Base-by-base conservation (phyloP, 192 early-diverging fungal genomes). In the Linnemannia exigua region DNA sequence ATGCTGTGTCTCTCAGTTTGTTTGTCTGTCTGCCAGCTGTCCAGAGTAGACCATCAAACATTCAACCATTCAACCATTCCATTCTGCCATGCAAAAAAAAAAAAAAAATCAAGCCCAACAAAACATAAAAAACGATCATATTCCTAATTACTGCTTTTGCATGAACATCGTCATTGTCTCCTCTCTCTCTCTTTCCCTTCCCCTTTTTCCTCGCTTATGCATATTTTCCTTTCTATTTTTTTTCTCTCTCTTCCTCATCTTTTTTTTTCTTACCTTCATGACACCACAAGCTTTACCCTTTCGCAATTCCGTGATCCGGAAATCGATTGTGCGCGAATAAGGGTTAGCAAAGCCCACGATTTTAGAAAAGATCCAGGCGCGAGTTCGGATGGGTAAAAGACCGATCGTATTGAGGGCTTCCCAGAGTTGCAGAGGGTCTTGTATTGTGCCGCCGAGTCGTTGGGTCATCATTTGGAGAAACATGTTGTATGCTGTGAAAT, bases 201-300 rank as follows among this genome's bases (percentile, higher is more conserved):
- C 28, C 51, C 48, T 68, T 68, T 48, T 33, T 35, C 38, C 51
- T 67, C 16, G 48, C 73, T 38, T 44, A 46, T 47, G 41, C 15
- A 11, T 17, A 71, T 71, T n/a, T n/a, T n/a, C 38, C 5, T 25
- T 3, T 20, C 11, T 16, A 20, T 17, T 38, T 50, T 28, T 72
- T 73, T 58, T 47, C n/a, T n/a, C n/a, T 75, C 15, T 50, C 48
- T 50, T 11, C 48, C 54, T 7, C 6, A 15, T 51, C 47, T 14
- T 25, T 51, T 72, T 51, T 72, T 16, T 14, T 6, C 19, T 76
- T 88, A 92, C 91, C 82, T 85, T 89, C 87, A 92, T 84, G 51
- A 92, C 81, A 61, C 88, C 91, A 20, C 88, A 88, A 50, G 89
- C 90, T 54, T 81, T 84, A 0, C 91, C 91, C 74, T 90, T 89